These are phyloP conservation scores for Seiridium cupressi DNA, from an alignment of 2,329 filamentous ascomycete genomes.

Conservation along the genomic window DNA sequence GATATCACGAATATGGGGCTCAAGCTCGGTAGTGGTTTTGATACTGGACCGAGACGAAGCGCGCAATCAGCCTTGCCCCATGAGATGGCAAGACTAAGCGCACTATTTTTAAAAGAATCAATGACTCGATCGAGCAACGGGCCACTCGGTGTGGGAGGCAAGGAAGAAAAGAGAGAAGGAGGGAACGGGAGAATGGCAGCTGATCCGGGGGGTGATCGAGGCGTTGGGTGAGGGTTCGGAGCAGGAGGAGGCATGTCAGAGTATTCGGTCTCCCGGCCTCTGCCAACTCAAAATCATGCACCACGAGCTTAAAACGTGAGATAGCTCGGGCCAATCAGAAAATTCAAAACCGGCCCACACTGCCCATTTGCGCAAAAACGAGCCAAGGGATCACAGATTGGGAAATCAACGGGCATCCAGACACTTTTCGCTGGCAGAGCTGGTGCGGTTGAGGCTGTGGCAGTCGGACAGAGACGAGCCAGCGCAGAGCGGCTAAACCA, in stretches of 20 bases:
- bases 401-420: background rate
- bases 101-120: constrained; percentile 12
- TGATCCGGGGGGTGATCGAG: constrained; percentile 9
- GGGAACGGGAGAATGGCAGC: constrained; percentile 21
- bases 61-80: constrained; percentile 3
- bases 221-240: constrained; percentile 10
- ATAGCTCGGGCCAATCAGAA: constrained; percentile 38
- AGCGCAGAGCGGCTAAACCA: background rate
- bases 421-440: background rate
- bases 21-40: constrained; percentile 12
- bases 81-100: background rate
- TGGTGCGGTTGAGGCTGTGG: background rate
- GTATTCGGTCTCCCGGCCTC: background rate
- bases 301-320: constrained; percentile 19
- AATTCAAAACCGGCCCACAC: constrained; percentile 25
- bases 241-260: background rate
- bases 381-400: background rate
- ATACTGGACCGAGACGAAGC: constrained; percentile 16
- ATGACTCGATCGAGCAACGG: constrained; percentile 24
- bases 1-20: constrained; percentile 9
- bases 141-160: constrained; percentile 19
- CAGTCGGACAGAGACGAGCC: background rate
- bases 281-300: constrained; percentile 5
- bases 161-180: constrained; percentile 14
- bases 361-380: background rate